Evolutionary conservation across 441 rosid genomes (phyloP).

Genomic region (Adansonia grandidieri): DNA sequence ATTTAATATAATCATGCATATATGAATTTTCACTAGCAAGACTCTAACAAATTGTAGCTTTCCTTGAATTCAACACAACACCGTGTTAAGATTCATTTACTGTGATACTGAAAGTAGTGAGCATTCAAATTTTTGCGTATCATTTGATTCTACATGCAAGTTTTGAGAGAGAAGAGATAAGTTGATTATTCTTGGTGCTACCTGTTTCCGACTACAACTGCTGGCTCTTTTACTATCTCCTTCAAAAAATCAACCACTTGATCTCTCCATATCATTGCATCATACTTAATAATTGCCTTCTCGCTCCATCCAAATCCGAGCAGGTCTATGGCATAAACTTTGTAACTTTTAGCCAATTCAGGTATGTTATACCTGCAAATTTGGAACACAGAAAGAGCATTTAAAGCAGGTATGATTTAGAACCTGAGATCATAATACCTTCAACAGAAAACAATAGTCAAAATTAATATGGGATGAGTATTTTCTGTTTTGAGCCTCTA

Average conservation of each 20-base stretch:
- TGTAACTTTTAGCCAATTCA: constrained; percentile 86
- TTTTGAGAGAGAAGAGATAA: constrained; percentile 8
- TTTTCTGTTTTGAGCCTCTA: neutral
- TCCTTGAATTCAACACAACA: neutral
- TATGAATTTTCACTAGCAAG: too few species aligned
- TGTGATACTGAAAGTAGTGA: too few species aligned
- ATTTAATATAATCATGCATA: neutral
- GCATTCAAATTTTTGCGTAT: neutral
- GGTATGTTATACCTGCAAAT: constrained; percentile 88
- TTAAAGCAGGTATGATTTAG: neutral
- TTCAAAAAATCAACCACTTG: constrained; percentile 89
- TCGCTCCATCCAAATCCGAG: constrained; percentile 99
- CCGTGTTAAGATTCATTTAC: neutral
- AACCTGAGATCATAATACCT: neutral
- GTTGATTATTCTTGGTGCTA: constrained; percentile 28
- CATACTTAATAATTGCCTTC: constrained; percentile 85
- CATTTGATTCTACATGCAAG: neutral
- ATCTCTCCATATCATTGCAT: constrained; percentile 89
- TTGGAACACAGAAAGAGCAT: constrained; percentile 1
- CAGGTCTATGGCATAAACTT: constrained; percentile 89
- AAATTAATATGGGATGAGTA: neutral
- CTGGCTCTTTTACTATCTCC: constrained; percentile 90
- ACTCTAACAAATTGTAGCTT: neutral
- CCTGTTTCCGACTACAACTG: constrained; percentile 96
- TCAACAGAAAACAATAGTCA: neutral